Conservation (phyloP, 768 basidiomycete genomes). For the Rhizopogon salebrosus region DNA sequence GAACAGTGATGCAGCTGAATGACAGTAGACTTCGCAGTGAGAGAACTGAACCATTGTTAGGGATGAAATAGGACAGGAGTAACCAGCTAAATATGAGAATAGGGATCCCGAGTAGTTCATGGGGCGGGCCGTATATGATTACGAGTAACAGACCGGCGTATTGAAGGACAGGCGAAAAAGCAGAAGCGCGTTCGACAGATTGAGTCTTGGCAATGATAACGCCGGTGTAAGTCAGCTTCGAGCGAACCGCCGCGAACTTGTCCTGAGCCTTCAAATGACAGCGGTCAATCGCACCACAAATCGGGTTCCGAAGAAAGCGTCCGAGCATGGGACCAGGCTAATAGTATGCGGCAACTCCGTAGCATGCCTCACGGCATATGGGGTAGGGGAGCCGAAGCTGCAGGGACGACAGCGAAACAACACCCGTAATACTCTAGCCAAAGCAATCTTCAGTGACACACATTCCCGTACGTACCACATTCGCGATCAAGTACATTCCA, state of each 20-base stretch:
- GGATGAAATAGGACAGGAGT: constrained; percentile 11
- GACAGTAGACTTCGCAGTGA: constrained; percentile 11
- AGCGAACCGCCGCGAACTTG: background rate
- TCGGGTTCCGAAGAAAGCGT: background rate
- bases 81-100: constrained; percentile 3
- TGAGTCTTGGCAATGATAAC: constrained; percentile 29
- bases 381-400: constrained; percentile 19
- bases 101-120: background rate
- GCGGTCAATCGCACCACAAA: background rate
- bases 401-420: constrained; percentile 12
- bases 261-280: constrained; percentile 4
- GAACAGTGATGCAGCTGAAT: constrained; percentile 34
- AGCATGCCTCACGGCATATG: constrained; percentile 5
- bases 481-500: constrained; percentile 18
- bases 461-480: constrained; percentile 33
- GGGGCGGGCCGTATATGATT: background rate
- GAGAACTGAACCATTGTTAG: constrained; percentile 8
- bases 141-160: constrained; percentile 13
- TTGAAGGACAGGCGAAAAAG: constrained; percentile 19
- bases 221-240: background rate
- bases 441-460: constrained; percentile 11
- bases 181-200: constrained; percentile 10
- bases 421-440: constrained; percentile 8
- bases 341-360: constrained; percentile 27
- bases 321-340: constrained; percentile 24